phyloP scores from a whole-genome alignment of 345 rosid genomes.

The Euclidium syriacum region DNA sequence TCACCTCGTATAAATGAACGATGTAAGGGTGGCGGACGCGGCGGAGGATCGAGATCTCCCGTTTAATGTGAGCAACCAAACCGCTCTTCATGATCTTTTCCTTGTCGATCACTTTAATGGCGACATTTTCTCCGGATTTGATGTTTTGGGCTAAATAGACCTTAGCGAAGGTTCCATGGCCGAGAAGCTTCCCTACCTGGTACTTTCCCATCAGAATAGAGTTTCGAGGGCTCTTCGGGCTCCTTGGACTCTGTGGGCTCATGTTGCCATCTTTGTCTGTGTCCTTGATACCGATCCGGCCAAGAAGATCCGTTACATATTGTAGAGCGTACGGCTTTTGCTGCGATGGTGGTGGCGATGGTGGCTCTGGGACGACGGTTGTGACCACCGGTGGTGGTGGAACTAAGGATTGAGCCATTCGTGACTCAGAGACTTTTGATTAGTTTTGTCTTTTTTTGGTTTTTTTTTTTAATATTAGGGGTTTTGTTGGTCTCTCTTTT shows the following conservation, averaged over 20 bases:
- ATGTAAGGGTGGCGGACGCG: conserved; percentile 85
- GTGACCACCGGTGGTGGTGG: conserved; percentile 20
- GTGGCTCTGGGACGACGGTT: conserved; percentile 21
- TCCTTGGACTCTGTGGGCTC: conserved; percentile 32
- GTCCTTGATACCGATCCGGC: conserved; percentile 26
- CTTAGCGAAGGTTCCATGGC: conserved; percentile 87
- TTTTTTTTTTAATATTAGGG: not conserved
- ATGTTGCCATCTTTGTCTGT: conserved; percentile 26
- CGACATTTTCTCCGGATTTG: conserved; percentile 45
- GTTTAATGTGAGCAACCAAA: conserved; percentile 63
- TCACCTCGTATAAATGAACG: conserved; percentile 72
- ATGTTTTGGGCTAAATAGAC: conserved; percentile 71
- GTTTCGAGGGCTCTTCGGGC: conserved; percentile 25
- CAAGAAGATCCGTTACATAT: conserved; percentile 29
- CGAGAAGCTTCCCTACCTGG: conserved; percentile 70
- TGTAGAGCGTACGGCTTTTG: conserved; percentile 23
- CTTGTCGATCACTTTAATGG: conserved; percentile 82
- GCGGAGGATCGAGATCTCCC: conserved; percentile 84
- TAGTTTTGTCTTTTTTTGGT: not conserved
- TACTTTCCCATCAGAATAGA: conserved; percentile 59
- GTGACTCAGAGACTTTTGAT: not conserved
- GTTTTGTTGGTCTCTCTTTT: conserved; percentile 6
- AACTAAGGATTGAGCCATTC: conserved; percentile 30
- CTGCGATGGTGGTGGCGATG: conserved; percentile 7
- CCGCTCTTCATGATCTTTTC: conserved; percentile 59